phyloP scores from a whole-genome alignment of 768 basidiomycete genomes.

The Psilocybe cubensis region DNA sequence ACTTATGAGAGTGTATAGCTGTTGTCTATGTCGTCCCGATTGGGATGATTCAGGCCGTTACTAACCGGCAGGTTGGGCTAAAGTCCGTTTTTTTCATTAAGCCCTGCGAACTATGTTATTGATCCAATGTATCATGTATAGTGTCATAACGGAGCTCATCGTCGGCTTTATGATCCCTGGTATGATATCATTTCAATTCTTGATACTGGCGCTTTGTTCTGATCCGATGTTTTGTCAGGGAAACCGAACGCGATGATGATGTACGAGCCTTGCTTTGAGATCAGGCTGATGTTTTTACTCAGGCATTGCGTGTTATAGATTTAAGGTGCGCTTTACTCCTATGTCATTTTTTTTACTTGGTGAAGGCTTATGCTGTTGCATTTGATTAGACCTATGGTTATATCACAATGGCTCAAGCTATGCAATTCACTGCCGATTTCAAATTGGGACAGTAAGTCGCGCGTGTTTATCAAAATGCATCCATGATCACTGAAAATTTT shows the following conservation, averaged over 20 bases:
- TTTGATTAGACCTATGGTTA: conserved; percentile 61
- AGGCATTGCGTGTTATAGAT: conserved; percentile 25
- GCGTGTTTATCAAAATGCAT: neutral
- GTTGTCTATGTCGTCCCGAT: conserved; percentile 71
- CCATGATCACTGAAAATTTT: neutral
- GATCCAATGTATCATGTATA: conserved; percentile 18
- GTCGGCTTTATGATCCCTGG: conserved; percentile 60
- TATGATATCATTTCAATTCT: conserved; percentile 18
- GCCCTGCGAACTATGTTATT: neutral
- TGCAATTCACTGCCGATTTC: conserved; percentile 74
- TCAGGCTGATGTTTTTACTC: conserved; percentile 2
- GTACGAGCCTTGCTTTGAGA: conserved; percentile 32
- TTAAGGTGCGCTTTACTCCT: conserved; percentile 32
- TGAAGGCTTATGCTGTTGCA: conserved; percentile 31
- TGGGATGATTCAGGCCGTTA: conserved; percentile 80
- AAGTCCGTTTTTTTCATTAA: conserved; percentile 35
- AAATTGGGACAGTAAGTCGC: conserved; percentile 74
- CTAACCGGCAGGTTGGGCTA: conserved; percentile 73
- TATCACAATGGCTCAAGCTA: conserved; percentile 65
- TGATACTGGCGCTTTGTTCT: neutral
- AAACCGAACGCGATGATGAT: conserved; percentile 80
- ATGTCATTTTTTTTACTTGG: neutral
- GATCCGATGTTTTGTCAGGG: conserved; percentile 36
- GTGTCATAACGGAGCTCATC: conserved; percentile 76
- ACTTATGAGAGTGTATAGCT: conserved; percentile 28